Evolutionary conservation across 257 asterid genomes (phyloP), one percentile per base, ranked within the genome.

Genomic region (Anisodus tanguticus): DNA sequence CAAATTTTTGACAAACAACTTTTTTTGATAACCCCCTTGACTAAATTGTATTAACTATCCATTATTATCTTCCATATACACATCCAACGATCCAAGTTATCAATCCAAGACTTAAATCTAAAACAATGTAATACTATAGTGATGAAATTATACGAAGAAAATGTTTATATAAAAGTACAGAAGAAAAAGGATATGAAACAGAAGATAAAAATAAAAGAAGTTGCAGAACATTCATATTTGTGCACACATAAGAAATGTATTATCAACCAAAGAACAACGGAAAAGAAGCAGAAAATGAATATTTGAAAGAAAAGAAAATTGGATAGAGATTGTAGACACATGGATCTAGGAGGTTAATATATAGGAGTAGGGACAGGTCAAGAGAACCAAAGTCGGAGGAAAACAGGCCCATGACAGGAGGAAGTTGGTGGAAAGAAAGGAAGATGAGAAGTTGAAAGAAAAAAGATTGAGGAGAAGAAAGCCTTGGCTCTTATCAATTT

Each of bases 41-140:
- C 15, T 57, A 70, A 70, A 70, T 19, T 70, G 78, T 70, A n/a
- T 17, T 70, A 68, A 16, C 15, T 16, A 17, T 70, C 79, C 16
- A 5, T 70, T 2, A 39, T 41, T 70, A 70, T 70, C 76, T 1
- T 37, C 76, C 76, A 68, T 13, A 68, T 68, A 37, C 19, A 67
- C 8, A 16, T 8, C 51, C 19, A 68, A 5, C 51, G 3, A 6
- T 67, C 51, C 12, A 67, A 13, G 17, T 37, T 37, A 13, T n/a
- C 4, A 37, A 68, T 68, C 76, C 5, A 7, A 37, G 76, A 37
- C 76, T 68, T 68, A 15, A 68, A 68, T 37, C 51, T 37, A 68
- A 68, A 37, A 37, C 76, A 68, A 68, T 68, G 51, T 68, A 37
- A 68, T 68, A 68, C 76, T 15, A 68, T 37, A 37, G 26, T 68